phyloP scores from a whole-genome alignment of 192 early-diverging fungal genomes.

The Backusella mclennaniae region DNA sequence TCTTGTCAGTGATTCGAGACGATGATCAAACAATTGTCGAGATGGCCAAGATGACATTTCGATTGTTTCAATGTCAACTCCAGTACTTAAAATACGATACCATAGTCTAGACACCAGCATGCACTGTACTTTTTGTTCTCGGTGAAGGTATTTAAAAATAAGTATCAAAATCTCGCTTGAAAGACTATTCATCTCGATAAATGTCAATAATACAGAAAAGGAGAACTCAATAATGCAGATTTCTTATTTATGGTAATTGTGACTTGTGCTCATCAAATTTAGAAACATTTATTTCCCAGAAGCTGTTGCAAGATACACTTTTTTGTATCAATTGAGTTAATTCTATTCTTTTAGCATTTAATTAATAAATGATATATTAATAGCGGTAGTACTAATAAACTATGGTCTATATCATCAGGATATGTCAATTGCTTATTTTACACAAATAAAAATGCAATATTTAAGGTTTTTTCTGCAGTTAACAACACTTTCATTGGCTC shows the following conservation, averaged over 20 bases:
- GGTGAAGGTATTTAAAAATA: constrained; percentile 4
- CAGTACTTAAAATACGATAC: background rate
- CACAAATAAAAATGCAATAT: background rate
- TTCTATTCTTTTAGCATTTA: background rate
- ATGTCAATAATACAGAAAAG: background rate
- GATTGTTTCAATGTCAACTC: background rate
- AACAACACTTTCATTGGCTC: background rate
- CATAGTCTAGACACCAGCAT: background rate
- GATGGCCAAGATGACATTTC: constrained; percentile 5
- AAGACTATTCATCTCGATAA: background rate
- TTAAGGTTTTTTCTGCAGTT: background rate
- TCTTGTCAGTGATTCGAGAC: background rate
- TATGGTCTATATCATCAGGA: background rate
- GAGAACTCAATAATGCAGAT: background rate
- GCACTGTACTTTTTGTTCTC: background rate
- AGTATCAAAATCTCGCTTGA: background rate
- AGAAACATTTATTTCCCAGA: background rate
- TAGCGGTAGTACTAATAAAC: background rate
- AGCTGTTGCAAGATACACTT: background rate
- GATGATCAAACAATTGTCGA: background rate
- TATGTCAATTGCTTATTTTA: background rate
- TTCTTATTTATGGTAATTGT: background rate
- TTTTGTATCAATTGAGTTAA: background rate
- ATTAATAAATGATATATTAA: background rate
- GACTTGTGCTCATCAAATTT: background rate